Conservation (phyloP, 2,329 filamentous ascomycete genomes). For the Basipetospora sp. region DNA sequence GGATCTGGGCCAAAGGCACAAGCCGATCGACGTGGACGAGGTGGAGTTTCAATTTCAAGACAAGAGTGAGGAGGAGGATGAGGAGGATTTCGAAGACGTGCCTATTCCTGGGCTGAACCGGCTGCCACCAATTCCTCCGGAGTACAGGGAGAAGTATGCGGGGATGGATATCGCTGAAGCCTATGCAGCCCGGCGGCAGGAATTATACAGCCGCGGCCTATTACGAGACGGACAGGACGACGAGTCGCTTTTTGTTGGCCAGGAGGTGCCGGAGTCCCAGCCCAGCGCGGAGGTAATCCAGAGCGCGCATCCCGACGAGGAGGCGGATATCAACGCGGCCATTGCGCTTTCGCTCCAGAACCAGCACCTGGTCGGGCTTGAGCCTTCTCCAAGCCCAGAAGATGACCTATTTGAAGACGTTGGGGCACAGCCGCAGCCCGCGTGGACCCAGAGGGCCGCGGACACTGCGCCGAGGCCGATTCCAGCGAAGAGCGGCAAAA, state of each 20-base stretch:
- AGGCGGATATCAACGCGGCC: constrained; percentile 58
- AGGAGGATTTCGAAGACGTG: constrained; percentile 80
- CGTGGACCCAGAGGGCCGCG: constrained; percentile 42
- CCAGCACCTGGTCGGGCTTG: constrained; percentile 31
- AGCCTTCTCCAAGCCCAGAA: constrained; percentile 12
- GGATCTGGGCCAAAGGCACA: constrained; percentile 62
- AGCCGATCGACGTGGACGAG: constrained; percentile 81
- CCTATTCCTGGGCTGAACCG: constrained; percentile 81
- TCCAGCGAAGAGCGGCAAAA: constrained; percentile 34
- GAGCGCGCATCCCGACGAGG: constrained; percentile 23
- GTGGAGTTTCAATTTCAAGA: constrained; percentile 42
- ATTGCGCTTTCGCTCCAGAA: constrained; percentile 72
- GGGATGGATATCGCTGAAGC: background rate
- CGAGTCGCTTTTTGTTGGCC: constrained; percentile 41
- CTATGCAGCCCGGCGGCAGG: constrained; percentile 12
- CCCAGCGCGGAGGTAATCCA: constrained; percentile 9
- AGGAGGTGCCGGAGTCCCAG: constrained; percentile 11
- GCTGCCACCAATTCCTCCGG: constrained; percentile 43
- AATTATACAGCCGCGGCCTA: constrained; percentile 13
- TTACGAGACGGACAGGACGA: constrained; percentile 20
- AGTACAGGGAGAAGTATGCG: constrained; percentile 9
- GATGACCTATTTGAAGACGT: constrained; percentile 36
- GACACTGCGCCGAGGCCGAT: constrained; percentile 36
- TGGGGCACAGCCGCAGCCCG: constrained; percentile 24
- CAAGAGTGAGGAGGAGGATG: constrained; percentile 50